Evolutionary conservation across 768 basidiomycete species (phyloP).

Genomic region (Mycena capillaripes): DNA sequence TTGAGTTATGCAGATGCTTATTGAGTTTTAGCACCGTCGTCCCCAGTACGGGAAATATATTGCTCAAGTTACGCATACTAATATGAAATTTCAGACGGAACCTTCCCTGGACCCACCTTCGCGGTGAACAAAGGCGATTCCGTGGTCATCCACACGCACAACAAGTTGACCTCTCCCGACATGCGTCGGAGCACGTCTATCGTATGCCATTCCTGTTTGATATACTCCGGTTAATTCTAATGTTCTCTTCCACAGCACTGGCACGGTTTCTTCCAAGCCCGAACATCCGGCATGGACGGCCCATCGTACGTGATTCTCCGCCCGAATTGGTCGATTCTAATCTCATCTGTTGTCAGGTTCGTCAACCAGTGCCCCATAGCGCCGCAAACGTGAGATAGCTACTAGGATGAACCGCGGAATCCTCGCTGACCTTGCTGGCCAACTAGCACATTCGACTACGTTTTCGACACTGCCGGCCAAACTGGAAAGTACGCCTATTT

Average conservation of each 20-base stretch:
- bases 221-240: not conserved
- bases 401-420: not conserved
- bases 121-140: slow-evolving; percentile 42
- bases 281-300: slow-evolving; percentile 53
- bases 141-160: slow-evolving; percentile 46
- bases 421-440: slow-evolving; percentile 51
- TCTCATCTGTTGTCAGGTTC: not conserved
- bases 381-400: not conserved
- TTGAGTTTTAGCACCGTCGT: slow-evolving; percentile 39
- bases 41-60: slow-evolving; percentile 17
- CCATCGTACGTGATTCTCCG: slow-evolving; percentile 45
- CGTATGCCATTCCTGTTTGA: slow-evolving; percentile 25
- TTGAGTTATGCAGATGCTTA: not conserved
- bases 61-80: too few species aligned
- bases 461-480: slow-evolving; percentile 51
- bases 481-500: slow-evolving; percentile 44
- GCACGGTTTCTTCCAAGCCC: slow-evolving; percentile 53
- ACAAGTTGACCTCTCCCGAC: slow-evolving; percentile 42
- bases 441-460: slow-evolving; percentile 62
- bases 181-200: slow-evolving; percentile 51
- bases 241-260: slow-evolving; percentile 41
- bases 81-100: slow-evolving; percentile 33
- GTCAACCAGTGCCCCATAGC: slow-evolving; percentile 12
- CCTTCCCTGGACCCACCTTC: slow-evolving; percentile 47
- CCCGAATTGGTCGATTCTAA: slow-evolving; percentile 37